Conservation (phyloP, 75 land plant genomes). For the Chamaecyparis obtusa region DNA sequence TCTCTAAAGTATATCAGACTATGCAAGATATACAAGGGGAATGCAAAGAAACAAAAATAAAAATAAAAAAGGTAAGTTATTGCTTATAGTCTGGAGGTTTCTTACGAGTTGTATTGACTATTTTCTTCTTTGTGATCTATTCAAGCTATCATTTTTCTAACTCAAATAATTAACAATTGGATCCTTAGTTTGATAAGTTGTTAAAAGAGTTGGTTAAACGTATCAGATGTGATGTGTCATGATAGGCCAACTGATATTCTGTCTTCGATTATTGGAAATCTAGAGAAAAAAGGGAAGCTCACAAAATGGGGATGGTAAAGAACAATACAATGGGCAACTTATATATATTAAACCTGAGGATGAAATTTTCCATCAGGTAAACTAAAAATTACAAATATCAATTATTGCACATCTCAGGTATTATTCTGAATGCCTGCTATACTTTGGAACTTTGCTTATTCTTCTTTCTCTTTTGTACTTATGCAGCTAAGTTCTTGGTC, state of each 20-base stretch:
- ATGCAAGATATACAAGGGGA: conserved; percentile 11
- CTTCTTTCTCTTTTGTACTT: conserved; percentile 15
- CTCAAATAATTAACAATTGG: background rate
- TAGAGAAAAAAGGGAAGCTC: conserved; percentile 27
- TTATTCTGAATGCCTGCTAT: background rate
- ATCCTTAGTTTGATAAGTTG: background rate
- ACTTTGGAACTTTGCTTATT: background rate
- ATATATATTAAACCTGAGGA: conserved; percentile 84
- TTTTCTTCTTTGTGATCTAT: conserved; percentile 9
- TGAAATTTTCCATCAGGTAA: conserved; percentile 86
- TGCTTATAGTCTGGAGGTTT: conserved; percentile 2
- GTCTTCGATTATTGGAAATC: conserved; percentile 6
- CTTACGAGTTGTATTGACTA: conserved; percentile 2
- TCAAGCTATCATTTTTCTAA: background rate
- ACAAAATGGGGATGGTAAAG: conserved; percentile 3
- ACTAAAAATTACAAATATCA: background rate
- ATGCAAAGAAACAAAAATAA: background rate
- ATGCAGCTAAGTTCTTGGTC: conserved; percentile 79
- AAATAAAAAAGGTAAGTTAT: conserved; percentile 10
- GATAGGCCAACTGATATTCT: background rate
- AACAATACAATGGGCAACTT: conserved; percentile 32
- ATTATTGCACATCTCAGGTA: background rate
- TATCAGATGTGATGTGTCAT: background rate
- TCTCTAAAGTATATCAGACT: conserved; percentile 60
- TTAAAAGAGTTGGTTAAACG: background rate